Conservation (phyloP, 352 stramenopile genomes). For the Globisporangium irregulare region DNA sequence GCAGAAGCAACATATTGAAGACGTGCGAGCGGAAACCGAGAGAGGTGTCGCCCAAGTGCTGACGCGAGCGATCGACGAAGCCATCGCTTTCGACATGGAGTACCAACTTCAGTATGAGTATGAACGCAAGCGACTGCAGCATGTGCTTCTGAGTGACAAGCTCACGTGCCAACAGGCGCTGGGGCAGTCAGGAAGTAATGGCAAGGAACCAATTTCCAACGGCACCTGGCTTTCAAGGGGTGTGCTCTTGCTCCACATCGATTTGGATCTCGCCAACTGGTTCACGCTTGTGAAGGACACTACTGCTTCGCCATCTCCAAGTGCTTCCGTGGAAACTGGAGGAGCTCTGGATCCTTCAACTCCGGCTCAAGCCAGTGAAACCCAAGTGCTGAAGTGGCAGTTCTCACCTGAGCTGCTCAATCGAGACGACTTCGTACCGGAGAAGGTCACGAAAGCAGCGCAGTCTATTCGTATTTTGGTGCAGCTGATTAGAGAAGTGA, state of each 20-base stretch:
- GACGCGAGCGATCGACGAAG: slow-evolving; percentile 38
- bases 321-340: neutral
- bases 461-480: slow-evolving; percentile 28
- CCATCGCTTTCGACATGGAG: slow-evolving; percentile 28
- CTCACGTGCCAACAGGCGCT: slow-evolving; percentile 23
- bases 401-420: slow-evolving; percentile 43
- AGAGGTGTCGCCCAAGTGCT: slow-evolving; percentile 27
- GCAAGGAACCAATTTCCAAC: neutral
- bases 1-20: neutral
- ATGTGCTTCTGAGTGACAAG: slow-evolving; percentile 35
- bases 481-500: neutral
- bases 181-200: neutral
- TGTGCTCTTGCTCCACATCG: slow-evolving; percentile 53
- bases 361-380: neutral
- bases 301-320: neutral
- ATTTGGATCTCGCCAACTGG: slow-evolving; percentile 71
- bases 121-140: slow-evolving; percentile 26
- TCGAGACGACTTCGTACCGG: slow-evolving; percentile 39
- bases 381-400: slow-evolving; percentile 33
- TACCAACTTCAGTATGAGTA: slow-evolving; percentile 31
- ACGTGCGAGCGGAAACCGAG: neutral
- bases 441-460: slow-evolving; percentile 27
- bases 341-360: neutral
- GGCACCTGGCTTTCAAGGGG: slow-evolving; percentile 6
- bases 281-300: slow-evolving; percentile 38